Base-by-base conservation (phyloP, 2,329 filamentous ascomycete genomes). In the Aspergillus chevalieri region DNA sequence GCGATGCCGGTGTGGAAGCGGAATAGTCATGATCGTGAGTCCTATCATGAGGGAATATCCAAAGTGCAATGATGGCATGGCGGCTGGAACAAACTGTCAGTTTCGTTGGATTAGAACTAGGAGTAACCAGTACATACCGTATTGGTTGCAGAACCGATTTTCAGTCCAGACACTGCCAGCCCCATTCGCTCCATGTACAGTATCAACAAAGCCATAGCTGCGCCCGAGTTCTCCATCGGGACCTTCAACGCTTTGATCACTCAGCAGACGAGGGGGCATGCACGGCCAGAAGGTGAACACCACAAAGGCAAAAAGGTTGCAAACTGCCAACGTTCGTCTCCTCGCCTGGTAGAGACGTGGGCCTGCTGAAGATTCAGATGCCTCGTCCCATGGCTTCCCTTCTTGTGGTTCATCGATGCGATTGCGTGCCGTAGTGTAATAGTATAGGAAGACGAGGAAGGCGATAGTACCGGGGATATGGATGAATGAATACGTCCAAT, bases 11-110 rank as follows among this genome's bases (percentile, higher is more conserved):
- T 78, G 74, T 8, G 77, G 69, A 1, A 87, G 71, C 1, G 85
- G 85, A 43, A 87, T 78, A 1, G 80, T 81, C 57, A 81, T 79
- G 50, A 88, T 77, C 3, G 85, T 88, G 10, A 88, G 68, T 6
- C 85, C 85, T 61, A 89, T 83, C 59, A 89, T 78, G 26, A 89
- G 78, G 3, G 83, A 85, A 70, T 89, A 89, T 3, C 85, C 85
- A 61, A 89, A 89, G 65, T 89, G 85, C 14, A 89, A 75, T 0
- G 82, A 86, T 1, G 85, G 85, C 85, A 89, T 89, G 6, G 85
- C 85, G 48, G 83, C 82, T 83, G 44, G 15, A 52, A 45, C 9
- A 41, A 6, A 12, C 38, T 6, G n/a, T n/a, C 15, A 41, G 38
- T 12, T 19, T 41, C 19, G 10, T 1, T 12, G 34, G 9, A 22